Percentiles rank a stretch among this genome's conserved stretches.
phyloP scores from a whole-genome alignment of 176 grass and related monocot genomes.

The Carex scoparia region DNA sequence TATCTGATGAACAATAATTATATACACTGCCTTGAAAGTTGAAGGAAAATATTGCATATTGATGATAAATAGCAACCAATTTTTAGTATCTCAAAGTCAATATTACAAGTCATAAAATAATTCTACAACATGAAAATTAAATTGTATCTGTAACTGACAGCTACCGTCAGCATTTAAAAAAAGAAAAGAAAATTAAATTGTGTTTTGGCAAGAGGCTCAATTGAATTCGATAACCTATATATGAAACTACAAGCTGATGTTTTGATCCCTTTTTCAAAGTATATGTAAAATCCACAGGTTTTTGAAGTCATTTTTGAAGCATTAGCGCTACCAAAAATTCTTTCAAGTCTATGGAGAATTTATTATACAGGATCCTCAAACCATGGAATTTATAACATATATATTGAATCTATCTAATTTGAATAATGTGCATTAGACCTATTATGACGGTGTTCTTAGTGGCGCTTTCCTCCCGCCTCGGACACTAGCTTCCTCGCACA shows the following conservation, averaged over 20 bases:
- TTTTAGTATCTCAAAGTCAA: not conserved
- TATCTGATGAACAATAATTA: too few species aligned
- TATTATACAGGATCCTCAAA: not conserved
- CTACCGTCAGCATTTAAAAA: too few species aligned
- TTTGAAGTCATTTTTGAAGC: not conserved
- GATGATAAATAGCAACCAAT: not conserved
- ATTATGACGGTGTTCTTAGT: not conserved
- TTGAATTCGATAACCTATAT: not conserved
- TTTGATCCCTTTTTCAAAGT: not conserved
- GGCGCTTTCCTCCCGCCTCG: conserved; percentile 40
- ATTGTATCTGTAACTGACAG: not conserved
- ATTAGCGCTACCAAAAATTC: not conserved
- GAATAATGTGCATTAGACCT: not conserved
- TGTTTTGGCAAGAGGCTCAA: not conserved
- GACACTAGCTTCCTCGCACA: conserved; percentile 43
- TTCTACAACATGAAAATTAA: not conserved
- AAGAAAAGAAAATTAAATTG: too few species aligned
- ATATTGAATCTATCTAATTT: conserved; percentile 6
- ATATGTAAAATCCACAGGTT: not conserved
- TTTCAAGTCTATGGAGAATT: not conserved
- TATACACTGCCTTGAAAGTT: too few species aligned
- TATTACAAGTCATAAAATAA: not conserved
- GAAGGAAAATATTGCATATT: not conserved
- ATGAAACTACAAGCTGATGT: not conserved
- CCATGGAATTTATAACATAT: not conserved